Percentiles rank a stretch among this genome's conserved stretches.
phyloP scores from a whole-genome alignment of 73 alveolate genomes.

The Paraurostyla sp. region DNA sequence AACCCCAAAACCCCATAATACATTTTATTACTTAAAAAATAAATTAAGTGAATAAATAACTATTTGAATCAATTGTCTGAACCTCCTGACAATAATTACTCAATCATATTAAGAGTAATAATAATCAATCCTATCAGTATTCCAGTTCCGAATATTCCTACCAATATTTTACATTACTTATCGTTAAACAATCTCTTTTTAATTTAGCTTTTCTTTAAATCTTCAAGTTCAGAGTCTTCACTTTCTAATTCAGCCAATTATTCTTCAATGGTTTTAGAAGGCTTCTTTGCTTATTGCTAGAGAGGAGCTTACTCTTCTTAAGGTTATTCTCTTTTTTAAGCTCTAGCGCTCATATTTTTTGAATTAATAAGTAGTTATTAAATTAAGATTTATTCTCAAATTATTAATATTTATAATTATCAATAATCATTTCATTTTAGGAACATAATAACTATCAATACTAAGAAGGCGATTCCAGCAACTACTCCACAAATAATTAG shows the following conservation, averaged over 20 bases:
- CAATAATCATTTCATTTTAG: not conserved
- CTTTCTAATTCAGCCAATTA: not conserved
- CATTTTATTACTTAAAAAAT: too few relatives aligned
- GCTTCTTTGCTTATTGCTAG: not conserved
- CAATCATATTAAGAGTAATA: not conserved
- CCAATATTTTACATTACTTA: not conserved
- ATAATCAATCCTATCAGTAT: not conserved
- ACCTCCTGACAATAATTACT: not conserved
- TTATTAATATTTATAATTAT: not conserved
- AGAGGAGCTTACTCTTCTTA: not conserved
- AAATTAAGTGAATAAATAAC: too few relatives aligned
- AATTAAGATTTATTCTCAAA: not conserved
- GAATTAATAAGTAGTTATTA: not conserved
- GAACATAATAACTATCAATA: slow-evolving; percentile 5
- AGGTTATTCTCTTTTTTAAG: not conserved
- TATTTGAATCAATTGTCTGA: not conserved
- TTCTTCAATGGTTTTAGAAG: not conserved
- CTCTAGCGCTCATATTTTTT: not conserved
- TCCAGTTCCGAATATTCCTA: slow-evolving; percentile 5
- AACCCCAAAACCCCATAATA: too few relatives aligned
- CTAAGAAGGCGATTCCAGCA: not conserved
- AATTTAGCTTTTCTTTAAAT: not conserved
- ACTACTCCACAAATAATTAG: slow-evolving; percentile 29
- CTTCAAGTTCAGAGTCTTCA: not conserved
- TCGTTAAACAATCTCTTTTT: not conserved